phyloP scores from a whole-genome alignment of 176 grass and related monocot species.

The Bonia amplexicaulis region DNA sequence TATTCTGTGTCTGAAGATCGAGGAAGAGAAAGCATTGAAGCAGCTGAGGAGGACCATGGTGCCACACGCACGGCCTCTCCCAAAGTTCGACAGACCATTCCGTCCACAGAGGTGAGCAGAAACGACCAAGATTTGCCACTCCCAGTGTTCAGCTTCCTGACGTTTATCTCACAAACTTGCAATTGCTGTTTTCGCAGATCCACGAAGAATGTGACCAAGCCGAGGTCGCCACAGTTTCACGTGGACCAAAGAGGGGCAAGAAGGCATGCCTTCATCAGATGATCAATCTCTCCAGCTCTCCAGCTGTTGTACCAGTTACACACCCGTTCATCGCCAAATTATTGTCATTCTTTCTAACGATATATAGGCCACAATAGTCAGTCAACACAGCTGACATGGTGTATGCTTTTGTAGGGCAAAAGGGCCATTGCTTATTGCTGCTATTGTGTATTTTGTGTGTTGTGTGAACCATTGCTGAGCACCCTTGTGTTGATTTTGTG shows the following conservation, averaged over 20 bases:
- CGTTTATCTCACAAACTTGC: neutral
- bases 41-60: conserved; percentile 86
- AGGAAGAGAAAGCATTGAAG: conserved; percentile 94
- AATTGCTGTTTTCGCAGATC: conserved; percentile 40
- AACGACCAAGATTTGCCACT: neutral
- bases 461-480: neutral
- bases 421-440: neutral
- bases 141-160: conserved; percentile 4
- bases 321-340: neutral
- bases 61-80: conserved; percentile 76
- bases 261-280: conserved; percentile 66
- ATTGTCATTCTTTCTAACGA: conserved; percentile 28
- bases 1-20: conserved; percentile 53
- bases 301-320: neutral
- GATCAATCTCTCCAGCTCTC: conserved; percentile 13
- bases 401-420: neutral
- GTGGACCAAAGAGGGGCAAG: conserved; percentile 56
- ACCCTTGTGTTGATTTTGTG: neutral
- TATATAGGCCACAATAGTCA: conserved; percentile 9
- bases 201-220: conserved; percentile 58
- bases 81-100: conserved; percentile 85
- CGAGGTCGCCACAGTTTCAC: conserved; percentile 65
- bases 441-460: neutral
- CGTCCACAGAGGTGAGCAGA: conserved; percentile 64
- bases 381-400: conserved; percentile 32